Evolutionary conservation across 208 protist genomes (phyloP), one percentile per base, ranked within the genome.

Genomic region (Leishmania guyanensis): DNA sequence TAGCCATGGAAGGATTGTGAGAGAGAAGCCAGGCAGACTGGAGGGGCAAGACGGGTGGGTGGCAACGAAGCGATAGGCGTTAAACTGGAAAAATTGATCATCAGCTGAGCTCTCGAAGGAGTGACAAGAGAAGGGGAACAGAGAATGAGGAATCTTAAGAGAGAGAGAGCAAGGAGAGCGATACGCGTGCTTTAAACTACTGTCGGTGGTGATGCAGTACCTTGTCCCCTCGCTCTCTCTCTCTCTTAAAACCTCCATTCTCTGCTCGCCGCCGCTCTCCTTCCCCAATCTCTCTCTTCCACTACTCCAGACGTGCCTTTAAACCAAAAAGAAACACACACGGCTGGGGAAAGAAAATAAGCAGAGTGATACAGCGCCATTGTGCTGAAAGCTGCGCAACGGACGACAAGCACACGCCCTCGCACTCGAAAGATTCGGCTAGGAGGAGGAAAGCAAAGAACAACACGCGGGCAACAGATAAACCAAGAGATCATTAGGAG

Each of bases 111-210:
- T 5, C 5, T 48, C 39, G 22, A 43, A 46, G 39, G 29, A 43
- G 64, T 39, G 36, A 48, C 17, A 71, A 39, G 53, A n/a, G 36
- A 77, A 80, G 58, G 12, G 72, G 22, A 69, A 78, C 51, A 68
- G 64, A 79, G 39, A 70, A 22, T 20, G 17, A 43, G 71, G 33
- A 10, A 29, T 39, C 29, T 46, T 46, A 46, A 75, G 8, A 20
- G 51, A 39, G 51, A 60, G 14, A 76, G 16, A 54, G 16, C n/a
- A 8, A 8, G 43, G 26, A 29, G 66, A 14, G 10, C 12, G 33
- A 33, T 16, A 33, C 22, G 64, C 33, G 64, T n/a, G 0, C 26
- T 46, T 46, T 46, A 46, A 46, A 46, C 43, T 46, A 46, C 43
- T 46, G 43, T 46, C 43, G 43, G 43, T 46, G 43, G 43, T 46